These are phyloP conservation scores for Pseudocohnilembus persalinus DNA, from an alignment of 169 alveolate species.

Conservation along the genomic window DNA sequence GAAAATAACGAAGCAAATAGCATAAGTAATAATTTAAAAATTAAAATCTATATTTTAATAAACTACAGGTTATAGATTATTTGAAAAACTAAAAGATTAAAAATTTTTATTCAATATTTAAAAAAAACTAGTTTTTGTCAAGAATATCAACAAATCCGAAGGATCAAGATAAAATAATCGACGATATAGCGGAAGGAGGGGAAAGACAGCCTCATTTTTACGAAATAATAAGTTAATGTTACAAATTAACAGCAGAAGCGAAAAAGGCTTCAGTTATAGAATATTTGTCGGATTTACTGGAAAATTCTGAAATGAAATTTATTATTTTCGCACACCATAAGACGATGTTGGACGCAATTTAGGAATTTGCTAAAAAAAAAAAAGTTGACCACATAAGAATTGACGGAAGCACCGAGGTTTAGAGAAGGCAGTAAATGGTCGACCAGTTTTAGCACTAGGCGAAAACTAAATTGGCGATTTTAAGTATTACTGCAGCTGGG, in stretches of 20 bases:
- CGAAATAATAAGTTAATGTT: conserved; percentile 31
- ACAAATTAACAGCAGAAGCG: conserved; percentile 93
- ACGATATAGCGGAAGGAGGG: conserved; percentile 24
- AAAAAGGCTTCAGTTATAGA: conserved; percentile 91
- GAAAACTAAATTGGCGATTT: conserved; percentile 56
- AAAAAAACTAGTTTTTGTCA: no score
- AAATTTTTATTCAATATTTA: no score
- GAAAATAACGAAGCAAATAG: conserved; percentile 46
- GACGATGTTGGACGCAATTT: conserved; percentile 49
- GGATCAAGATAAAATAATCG: not conserved
- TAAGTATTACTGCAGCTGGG: conserved; percentile 66
- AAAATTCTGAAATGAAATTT: conserved; percentile 74
- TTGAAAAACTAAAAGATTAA: conserved; percentile 33
- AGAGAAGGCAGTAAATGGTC: conserved; percentile 47
- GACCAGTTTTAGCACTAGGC: conserved; percentile 38
- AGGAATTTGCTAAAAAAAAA: conserved; percentile 35
- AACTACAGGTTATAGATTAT: conserved; percentile 43
- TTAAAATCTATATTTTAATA: not conserved
- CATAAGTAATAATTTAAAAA: conserved; percentile 21
- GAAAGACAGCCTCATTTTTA: not conserved
- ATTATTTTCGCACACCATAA: conserved; percentile 77
- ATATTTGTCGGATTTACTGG: conserved; percentile 90
- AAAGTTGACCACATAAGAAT: conserved; percentile 52
- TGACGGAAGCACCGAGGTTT: conserved; percentile 49
- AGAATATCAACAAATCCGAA: no score